Percentiles rank a stretch among this genome's conserved stretches.
These are phyloP conservation scores for Nidula niveotomentosa DNA, from an alignment of 1,284 basidiomycete species.

Conservation along the genomic window DNA sequence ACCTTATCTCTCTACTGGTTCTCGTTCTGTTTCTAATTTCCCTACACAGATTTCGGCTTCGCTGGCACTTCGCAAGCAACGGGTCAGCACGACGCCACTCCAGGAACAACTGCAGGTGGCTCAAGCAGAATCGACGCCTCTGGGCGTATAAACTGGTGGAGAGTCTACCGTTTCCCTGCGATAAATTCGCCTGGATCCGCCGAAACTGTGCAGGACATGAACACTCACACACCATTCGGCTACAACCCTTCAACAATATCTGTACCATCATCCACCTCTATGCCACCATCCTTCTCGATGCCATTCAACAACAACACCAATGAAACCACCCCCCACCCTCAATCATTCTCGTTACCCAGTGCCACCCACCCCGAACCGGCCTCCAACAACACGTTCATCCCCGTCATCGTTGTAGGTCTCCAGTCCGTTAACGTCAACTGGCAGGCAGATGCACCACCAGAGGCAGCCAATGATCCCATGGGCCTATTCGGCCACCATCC, in stretches of 20 bases:
- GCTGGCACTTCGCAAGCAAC: too few species aligned
- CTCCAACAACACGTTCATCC: slow-evolving; percentile 52
- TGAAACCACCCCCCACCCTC: too few species aligned
- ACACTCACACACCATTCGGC: slow-evolving; percentile 2
- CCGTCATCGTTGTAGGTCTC: slow-evolving; percentile 79
- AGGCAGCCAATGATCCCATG: slow-evolving; percentile 14
- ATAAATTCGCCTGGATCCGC: slow-evolving; percentile 30
- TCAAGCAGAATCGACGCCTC: slow-evolving; percentile 25
- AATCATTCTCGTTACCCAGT: too few species aligned
- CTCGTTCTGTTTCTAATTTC: too few species aligned
- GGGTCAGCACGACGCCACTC: background rate
- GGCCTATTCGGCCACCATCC: slow-evolving; percentile 15
- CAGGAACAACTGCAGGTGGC: slow-evolving; percentile 5
- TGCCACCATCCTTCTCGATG: background rate
- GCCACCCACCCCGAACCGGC: too few species aligned
- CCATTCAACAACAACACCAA: too few species aligned
- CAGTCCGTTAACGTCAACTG: slow-evolving; percentile 58
- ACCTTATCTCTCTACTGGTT: too few species aligned
- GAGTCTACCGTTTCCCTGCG: slow-evolving; percentile 74
- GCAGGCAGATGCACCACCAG: slow-evolving; percentile 18
- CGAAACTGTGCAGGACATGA: background rate
- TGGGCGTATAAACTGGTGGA: slow-evolving; percentile 77
- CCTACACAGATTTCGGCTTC: too few species aligned
- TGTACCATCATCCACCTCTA: background rate
- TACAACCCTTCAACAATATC: background rate